Evolutionary conservation across 2,329 filamentous ascomycete genomes (phyloP).

Genomic region (Pyrenophora tritici-repentis): DNA sequence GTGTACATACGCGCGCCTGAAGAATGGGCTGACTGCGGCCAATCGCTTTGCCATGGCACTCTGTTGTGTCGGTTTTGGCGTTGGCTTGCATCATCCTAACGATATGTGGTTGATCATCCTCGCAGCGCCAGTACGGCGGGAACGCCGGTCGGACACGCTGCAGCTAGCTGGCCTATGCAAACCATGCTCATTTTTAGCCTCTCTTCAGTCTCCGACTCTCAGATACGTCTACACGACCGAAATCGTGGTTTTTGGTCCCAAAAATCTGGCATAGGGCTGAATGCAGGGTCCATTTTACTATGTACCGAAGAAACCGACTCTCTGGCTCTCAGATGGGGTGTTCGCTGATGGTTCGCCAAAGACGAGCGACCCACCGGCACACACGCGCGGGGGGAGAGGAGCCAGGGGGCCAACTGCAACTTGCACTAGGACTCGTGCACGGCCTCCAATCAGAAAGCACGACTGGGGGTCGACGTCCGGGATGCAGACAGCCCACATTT

Average conservation of each 20-base stretch:
- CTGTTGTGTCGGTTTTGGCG: constrained; percentile 27
- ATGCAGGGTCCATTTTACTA: constrained; percentile 32
- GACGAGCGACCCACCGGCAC: constrained; percentile 5
- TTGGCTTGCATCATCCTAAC: constrained; percentile 28
- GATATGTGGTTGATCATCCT: constrained; percentile 28
- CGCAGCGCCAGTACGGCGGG: constrained; percentile 30
- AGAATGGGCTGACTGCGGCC: background rate
- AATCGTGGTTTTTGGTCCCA: constrained; percentile 15
- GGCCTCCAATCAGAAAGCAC: constrained; percentile 14
- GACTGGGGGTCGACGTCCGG: constrained; percentile 16
- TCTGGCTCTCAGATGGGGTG: constrained; percentile 26
- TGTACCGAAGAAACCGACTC: constrained; percentile 34
- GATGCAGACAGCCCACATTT: constrained; percentile 18
- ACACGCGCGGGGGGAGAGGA: constrained; percentile 20
- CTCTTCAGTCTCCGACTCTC: background rate
- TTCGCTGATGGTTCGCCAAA: constrained; percentile 24
- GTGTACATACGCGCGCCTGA: constrained; percentile 35
- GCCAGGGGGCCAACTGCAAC: constrained; percentile 18
- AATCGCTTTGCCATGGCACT: background rate
- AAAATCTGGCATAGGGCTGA: constrained; percentile 32
- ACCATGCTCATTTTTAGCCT: constrained; percentile 22
- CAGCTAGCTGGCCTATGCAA: constrained; percentile 7
- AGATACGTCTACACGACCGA: too few relatives aligned
- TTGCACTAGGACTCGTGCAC: background rate
- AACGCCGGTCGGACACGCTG: constrained; percentile 22